Evolutionary conservation across 352 stramenopile genomes (phyloP), one percentile per base, ranked within the genome.

Genomic region (Globisporangium camurandrum): DNA sequence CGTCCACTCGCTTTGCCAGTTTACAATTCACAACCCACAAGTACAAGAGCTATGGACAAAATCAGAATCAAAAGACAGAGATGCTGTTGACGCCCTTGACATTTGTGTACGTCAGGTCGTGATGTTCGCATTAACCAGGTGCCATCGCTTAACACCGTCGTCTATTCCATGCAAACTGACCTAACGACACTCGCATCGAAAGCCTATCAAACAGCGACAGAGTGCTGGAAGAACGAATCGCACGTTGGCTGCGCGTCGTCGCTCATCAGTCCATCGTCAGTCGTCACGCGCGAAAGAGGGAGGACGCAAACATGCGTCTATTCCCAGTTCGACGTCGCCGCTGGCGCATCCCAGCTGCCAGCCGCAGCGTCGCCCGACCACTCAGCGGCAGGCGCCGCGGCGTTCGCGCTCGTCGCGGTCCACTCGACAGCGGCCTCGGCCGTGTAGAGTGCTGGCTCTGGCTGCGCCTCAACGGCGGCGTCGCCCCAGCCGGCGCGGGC

Each of bases 131-230:
- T 94, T 94, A 94, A 94, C 83, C 83, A 72, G 78, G 80, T 88
- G 83, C 80, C 83, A 94, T 94, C 83, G 83, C 83, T 84, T 83
- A 92, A 94, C 83, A 89, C 80, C 83, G 76, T 94, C 83, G 83
- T 94, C 64, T 94, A 92, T 90, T 94, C 83, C 83, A 94, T 94
- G 83, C 80, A 46, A 57, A 26, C 57, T 34, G 34, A 56, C 46
- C 51, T 34, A 16, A n/a, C n/a, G 30, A 39, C 43, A 28, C 42
- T 9, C 43, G 28, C 43, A 11, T n/a, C 14, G 16, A 12, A 7
- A 34, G 30, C 10, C 26, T 37, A 31, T 17, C 10, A 5, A n/a
- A 24, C 48, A 46, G 9, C 39, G 17, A n/a, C n/a, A n/a, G 19
- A 20, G 48, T 36, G 44, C 26, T 46, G 36, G 33, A 51, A 43